Base-by-base conservation (phyloP, 331 rosid species). In the Spiraea crenata region DNA sequence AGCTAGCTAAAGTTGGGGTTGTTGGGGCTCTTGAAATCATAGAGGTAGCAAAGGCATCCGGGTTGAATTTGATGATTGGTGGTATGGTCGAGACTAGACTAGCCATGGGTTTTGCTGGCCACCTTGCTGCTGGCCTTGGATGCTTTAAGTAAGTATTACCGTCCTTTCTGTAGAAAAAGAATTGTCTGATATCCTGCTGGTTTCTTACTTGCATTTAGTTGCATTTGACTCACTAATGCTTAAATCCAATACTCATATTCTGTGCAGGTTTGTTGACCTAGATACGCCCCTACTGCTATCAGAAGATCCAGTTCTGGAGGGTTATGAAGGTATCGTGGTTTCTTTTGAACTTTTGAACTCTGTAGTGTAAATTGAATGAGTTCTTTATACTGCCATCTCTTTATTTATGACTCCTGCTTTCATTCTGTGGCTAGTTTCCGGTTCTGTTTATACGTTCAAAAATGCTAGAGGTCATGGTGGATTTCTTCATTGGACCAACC, bases 61-160 rank as follows among this genome's bases (percentile, higher is more conserved):
- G 91, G 3, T 74, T 91, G 56, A 76, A 74, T 78, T 74, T 93
- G 83, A 93, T 93, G 99, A 86, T 93, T 45, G 97, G 99, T 65
- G 99, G 99, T 56, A 91, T 93, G 99, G 95, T 95, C 45, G 99
- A 95, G 91, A 95, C 97, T 60, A 84, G 95, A 83, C 79, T 95
- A 0, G 99, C 99, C 69, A 91, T 95, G 99, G 97, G 97, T 66
- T 95, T 95, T 79, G 90, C 99, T 63, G 93, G 96, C 65, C 96
- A 91, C 74, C 95, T 93, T 84, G 97, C 97, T 72, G 96, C 99
- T 77, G 97, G 99, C 15, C 85, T 93, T 63, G 99, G 99, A 19
- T 87, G 92, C 78, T 93, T 83, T 63, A 86, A 83, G 98, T 92
- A 80, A 67, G 81, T 48, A 57, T 12, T 14, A 4, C 62, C 52